Percentiles rank a stretch among this genome's conserved stretches.
Evolutionary conservation across 140 eudicot genomes (phyloP).

Genomic region (Senecio squalidus): DNA sequence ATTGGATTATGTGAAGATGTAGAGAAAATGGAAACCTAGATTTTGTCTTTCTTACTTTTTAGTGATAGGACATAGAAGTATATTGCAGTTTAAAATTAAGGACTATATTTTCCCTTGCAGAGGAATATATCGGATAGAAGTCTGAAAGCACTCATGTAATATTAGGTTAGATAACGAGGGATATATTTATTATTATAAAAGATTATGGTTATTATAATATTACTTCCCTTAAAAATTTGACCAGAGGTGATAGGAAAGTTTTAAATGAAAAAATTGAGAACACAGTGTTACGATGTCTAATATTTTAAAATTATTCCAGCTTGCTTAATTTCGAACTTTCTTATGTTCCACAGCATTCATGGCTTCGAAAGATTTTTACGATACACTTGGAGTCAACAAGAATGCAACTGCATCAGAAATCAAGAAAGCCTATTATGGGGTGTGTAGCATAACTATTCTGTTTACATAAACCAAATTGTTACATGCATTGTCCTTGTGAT

Average conservation of each 20-base stretch:
- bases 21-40: too few species aligned
- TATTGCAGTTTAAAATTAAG: too few species aligned
- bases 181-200: too few species aligned
- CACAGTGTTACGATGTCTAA: neutral
- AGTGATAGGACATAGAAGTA: too few species aligned
- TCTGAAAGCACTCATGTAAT: too few species aligned
- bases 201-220: too few species aligned
- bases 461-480: neutral
- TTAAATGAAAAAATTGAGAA: neutral
- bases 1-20: too few species aligned
- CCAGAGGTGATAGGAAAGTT: neutral
- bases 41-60: too few species aligned
- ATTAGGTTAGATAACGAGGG: too few species aligned
- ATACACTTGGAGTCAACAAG: constrained; percentile 64
- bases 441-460: constrained; percentile 20
- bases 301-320: neutral
- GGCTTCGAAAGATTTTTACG: constrained; percentile 60
- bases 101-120: too few species aligned
- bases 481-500: neutral
- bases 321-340: constrained; percentile 6
- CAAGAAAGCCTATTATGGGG: constrained; percentile 89
- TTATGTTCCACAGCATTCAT: constrained; percentile 29
- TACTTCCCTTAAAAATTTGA: constrained; percentile 1
- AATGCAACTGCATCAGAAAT: constrained; percentile 84
- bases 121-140: too few species aligned